phyloP scores from a whole-genome alignment of 441 rosid genomes.

The Corymbia calophylla region DNA sequence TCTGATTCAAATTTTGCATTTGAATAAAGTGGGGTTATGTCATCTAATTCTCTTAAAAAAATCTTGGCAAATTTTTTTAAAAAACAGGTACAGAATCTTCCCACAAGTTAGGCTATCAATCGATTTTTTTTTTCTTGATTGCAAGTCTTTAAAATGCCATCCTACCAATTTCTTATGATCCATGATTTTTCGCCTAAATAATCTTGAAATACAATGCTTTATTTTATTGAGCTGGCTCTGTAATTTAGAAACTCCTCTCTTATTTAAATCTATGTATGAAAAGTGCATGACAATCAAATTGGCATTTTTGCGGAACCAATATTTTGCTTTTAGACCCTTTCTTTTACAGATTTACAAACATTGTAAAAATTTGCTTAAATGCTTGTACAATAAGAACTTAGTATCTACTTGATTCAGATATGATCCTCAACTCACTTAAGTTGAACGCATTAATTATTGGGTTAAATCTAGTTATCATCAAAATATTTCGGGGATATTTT shows the following conservation, averaged over 20 bases:
- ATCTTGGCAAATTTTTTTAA: not conserved
- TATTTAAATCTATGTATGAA: not conserved
- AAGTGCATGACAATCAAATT: not conserved
- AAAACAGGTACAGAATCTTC: not conserved
- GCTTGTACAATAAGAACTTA: not conserved
- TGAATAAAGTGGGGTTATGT: not conserved
- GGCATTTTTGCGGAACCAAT: not conserved
- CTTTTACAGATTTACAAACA: not conserved
- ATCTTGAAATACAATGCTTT: too few species aligned
- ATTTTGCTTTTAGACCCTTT: not conserved
- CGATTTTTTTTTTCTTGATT: too few species aligned
- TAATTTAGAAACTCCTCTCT: not conserved
- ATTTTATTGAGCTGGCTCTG: too few species aligned
- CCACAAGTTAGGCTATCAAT: too few species aligned
- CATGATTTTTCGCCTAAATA: too few species aligned
- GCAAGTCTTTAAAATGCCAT: too few species aligned
- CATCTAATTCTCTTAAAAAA: not conserved
- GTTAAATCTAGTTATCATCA: not conserved
- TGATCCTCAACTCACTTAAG: not conserved
- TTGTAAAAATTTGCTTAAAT: not conserved
- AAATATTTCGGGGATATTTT: too few species aligned
- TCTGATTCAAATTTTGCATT: not conserved
- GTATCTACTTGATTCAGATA: not conserved
- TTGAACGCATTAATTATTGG: not conserved
- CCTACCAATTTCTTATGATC: too few species aligned